Conservation (phyloP, 805 yeast species). For the Barnettozyma populi region DNA sequence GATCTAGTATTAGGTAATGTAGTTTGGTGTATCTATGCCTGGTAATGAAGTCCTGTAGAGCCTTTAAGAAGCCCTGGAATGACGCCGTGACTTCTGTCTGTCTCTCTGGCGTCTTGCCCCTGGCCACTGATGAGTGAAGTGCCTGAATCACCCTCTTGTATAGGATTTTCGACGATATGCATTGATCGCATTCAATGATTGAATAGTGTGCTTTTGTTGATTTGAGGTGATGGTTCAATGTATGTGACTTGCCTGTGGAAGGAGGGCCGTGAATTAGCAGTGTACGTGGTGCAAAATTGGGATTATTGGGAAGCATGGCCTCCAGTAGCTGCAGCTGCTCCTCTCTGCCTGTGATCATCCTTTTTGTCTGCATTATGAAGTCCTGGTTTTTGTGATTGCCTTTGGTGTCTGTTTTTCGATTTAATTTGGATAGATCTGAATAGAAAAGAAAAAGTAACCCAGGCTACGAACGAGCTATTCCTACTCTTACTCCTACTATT, state of each 20-base stretch:
- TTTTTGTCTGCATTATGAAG: neutral
- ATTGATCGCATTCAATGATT: slow-evolving; percentile 23
- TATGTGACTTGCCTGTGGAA: slow-evolving; percentile 22
- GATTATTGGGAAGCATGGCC: slow-evolving; percentile 13
- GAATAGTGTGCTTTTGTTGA: slow-evolving; percentile 10
- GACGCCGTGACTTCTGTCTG: slow-evolving; percentile 13
- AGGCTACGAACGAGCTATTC: too few relatives aligned
- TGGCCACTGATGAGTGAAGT: slow-evolving; percentile 7
- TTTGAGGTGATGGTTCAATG: slow-evolving; percentile 10
- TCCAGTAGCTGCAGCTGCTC: slow-evolving; percentile 15
- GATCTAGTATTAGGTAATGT: slow-evolving; percentile 23
- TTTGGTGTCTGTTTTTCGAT: too few relatives aligned
- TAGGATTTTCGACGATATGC: slow-evolving; percentile 21
- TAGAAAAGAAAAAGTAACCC: too few relatives aligned
- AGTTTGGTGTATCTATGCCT: slow-evolving; percentile 7
- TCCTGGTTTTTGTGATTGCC: neutral
- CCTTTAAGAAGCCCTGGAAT: slow-evolving; percentile 20
- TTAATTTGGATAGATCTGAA: too few relatives aligned
- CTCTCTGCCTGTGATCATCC: slow-evolving; percentile 11
- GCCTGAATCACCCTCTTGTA: slow-evolving; percentile 16
- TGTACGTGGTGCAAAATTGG: slow-evolving; percentile 6
- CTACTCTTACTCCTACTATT: too few relatives aligned
- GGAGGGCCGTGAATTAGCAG: slow-evolving; percentile 18
- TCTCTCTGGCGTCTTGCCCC: slow-evolving; percentile 3
- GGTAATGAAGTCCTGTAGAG: slow-evolving; percentile 12